Base-by-base conservation (phyloP, 495 filamentous ascomycete species). In the Talaromyces adpressus region DNA sequence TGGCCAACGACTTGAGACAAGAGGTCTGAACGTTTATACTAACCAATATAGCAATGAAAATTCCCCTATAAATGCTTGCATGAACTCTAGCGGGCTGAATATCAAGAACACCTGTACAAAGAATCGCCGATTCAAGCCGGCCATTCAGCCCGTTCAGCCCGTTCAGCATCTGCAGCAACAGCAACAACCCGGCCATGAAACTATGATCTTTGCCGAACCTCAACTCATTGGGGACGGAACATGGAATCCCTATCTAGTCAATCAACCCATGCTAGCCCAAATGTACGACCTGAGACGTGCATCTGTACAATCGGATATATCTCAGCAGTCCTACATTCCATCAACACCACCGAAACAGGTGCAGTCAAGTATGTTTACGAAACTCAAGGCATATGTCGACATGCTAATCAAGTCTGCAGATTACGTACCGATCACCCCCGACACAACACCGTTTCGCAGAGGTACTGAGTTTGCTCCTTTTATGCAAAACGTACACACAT, bases 281-380 rank as follows among this genome's bases (percentile, higher is more conserved):
- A 41, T 47, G 39, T 58, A 65, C 30, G 59, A 72, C 30, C 70
- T 75, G 66, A 70, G 78, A 30, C 72, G 71, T 58, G 65, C 75
- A 58, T 77, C 77, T 65, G 68, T 75, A 67, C 75, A 78, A 65
- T 75, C 75, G 62, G 74, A 78, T 66, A 63, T 63, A 23, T 67
- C 68, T 41, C 70, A 68, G 18, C 68, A 69, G 12, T 68, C 70
- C 36, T 79, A 81, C 63, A 79, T 80, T 65, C 84, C 86, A 45
- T 73, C 79, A 64, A 91, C 85, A 30, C 88, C 85, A 66, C 77
- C 76, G 65, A 79, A 73, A 49, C 84, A 85, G 67, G 81, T 79
- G 71, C 77, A 70, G 61, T 69, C 69, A 59, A 76, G 87, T 88
- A 78, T 75, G 83, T 70, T 54, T 23, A 29, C 34, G 1, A 49